phyloP scores from a whole-genome alignment of 108 stramenopile genomes.

The Fragilaria crotonensis region DNA sequence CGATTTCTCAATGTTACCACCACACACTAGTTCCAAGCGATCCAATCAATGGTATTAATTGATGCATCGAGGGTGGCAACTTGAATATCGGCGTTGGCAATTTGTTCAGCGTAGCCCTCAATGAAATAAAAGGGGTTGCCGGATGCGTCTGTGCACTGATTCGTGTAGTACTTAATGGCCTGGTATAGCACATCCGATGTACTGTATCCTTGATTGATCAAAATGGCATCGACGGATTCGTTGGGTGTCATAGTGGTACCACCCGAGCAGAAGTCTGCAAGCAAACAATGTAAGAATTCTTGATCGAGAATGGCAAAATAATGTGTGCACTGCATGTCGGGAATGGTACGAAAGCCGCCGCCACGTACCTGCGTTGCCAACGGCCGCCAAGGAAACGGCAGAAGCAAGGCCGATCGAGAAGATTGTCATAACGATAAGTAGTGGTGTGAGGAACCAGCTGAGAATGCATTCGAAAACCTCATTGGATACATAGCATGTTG shows the following conservation, averaged over 20 bases:
- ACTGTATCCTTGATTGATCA: background rate
- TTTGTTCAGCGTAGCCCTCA: conserved; percentile 14
- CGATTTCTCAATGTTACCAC: conserved; percentile 15
- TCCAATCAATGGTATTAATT: background rate
- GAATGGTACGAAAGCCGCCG: background rate
- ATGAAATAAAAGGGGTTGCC: conserved; percentile 25
- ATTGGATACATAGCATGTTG: conserved; percentile 16
- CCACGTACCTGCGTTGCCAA: conserved; percentile 10
- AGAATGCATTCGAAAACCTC: conserved; percentile 10
- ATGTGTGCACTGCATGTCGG: background rate
- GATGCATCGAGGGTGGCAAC: background rate
- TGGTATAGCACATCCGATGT: background rate
- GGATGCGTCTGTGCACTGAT: conserved; percentile 9
- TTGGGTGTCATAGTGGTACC: conserved; percentile 14
- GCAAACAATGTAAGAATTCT: background rate
- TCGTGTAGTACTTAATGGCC: background rate
- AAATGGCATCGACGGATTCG: conserved; percentile 12
- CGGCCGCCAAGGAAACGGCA: background rate
- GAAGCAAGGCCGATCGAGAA: conserved; percentile 3
- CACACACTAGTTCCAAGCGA: conserved; percentile 22
- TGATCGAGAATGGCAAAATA: no score
- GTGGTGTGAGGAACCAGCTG: conserved; percentile 23
- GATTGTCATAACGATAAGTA: conserved; percentile 18
- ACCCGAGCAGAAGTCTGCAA: conserved; percentile 23
- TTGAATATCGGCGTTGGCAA: conserved; percentile 1